Evolutionary conservation across 495 filamentous ascomycete genomes (phyloP).

Genomic region (Daldinia loculata): DNA sequence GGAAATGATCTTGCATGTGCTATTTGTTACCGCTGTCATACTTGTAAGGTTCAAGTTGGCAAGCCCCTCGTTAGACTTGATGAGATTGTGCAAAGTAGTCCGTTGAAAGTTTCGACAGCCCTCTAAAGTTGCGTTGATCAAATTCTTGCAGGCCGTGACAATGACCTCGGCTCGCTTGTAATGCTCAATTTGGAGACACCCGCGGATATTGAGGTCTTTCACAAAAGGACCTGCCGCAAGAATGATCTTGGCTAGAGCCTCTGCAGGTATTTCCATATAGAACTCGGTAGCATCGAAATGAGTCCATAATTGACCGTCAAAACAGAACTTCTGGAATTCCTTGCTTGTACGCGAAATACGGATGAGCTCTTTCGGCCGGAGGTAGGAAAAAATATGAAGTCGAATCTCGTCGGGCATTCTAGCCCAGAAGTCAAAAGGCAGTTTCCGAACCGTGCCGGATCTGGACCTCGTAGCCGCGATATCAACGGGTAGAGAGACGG

Average conservation of each 20-base stretch:
- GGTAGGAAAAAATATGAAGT: slow-evolving; percentile 76
- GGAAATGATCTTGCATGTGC: slow-evolving; percentile 86
- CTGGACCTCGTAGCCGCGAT: slow-evolving; percentile 48
- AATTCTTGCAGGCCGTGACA: slow-evolving; percentile 81
- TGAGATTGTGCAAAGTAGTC: slow-evolving; percentile 77
- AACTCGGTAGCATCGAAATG: slow-evolving; percentile 84
- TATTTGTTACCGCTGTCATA: slow-evolving; percentile 79
- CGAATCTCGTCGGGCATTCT: slow-evolving; percentile 85
- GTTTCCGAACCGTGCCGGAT: slow-evolving; percentile 49
- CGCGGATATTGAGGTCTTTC: slow-evolving; percentile 79
- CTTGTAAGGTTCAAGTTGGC: slow-evolving; percentile 86
- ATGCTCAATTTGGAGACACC: slow-evolving; percentile 73
- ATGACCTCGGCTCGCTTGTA: slow-evolving; percentile 79
- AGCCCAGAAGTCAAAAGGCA: slow-evolving; percentile 76
- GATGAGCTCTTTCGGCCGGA: slow-evolving; percentile 84
- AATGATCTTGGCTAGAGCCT: slow-evolving; percentile 85
- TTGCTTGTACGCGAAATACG: slow-evolving; percentile 82
- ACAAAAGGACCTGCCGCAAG: slow-evolving; percentile 86
- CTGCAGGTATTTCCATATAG: slow-evolving; percentile 85
- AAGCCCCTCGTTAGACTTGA: slow-evolving; percentile 78
- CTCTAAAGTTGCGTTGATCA: slow-evolving; percentile 86
- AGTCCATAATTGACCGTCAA: slow-evolving; percentile 93
- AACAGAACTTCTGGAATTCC: slow-evolving; percentile 84
- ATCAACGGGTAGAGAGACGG: slow-evolving; percentile 72
- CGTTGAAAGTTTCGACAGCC: slow-evolving; percentile 85